A percentile compares a stretch with the other conserved stretches of the same genome.
Evolutionary conservation across 306 rosid species (phyloP).

Genomic region (Dryas drummondii): DNA sequence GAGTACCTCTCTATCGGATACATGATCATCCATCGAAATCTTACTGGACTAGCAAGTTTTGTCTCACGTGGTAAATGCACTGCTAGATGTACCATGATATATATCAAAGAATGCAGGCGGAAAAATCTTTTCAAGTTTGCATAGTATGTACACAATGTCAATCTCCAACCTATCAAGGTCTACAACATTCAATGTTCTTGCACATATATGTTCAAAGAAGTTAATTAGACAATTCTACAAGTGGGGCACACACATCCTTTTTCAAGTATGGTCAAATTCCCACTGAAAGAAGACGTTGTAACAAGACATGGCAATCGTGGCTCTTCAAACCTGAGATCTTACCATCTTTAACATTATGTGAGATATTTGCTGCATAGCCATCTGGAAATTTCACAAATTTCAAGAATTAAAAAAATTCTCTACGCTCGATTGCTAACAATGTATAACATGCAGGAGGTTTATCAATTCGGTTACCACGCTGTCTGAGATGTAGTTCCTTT

Average conservation of each 20-base stretch:
- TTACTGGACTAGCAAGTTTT: neutral
- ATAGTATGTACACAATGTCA: neutral
- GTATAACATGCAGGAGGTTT: neutral
- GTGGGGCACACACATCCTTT: neutral
- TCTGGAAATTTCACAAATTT: no score
- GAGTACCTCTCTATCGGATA: neutral
- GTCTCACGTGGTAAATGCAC: neutral
- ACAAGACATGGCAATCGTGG: neutral
- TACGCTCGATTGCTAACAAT: neutral
- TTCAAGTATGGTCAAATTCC: neutral
- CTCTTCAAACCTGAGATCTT: neutral
- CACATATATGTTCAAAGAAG: neutral
- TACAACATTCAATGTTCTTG: neutral
- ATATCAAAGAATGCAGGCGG: neutral
- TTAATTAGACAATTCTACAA: conserved; percentile 2
- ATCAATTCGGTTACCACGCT: no score
- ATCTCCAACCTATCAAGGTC: neutral
- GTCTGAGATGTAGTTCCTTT: no score
- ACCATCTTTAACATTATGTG: neutral
- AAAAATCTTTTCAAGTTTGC: conserved; percentile 5
- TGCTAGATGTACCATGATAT: conserved; percentile 8
- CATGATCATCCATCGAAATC: neutral
- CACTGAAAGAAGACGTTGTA: neutral
- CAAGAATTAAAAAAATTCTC: no score
- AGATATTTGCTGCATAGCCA: neutral